phyloP scores from a whole-genome alignment of 83 land plant genomes.

The Picea mariana region DNA sequence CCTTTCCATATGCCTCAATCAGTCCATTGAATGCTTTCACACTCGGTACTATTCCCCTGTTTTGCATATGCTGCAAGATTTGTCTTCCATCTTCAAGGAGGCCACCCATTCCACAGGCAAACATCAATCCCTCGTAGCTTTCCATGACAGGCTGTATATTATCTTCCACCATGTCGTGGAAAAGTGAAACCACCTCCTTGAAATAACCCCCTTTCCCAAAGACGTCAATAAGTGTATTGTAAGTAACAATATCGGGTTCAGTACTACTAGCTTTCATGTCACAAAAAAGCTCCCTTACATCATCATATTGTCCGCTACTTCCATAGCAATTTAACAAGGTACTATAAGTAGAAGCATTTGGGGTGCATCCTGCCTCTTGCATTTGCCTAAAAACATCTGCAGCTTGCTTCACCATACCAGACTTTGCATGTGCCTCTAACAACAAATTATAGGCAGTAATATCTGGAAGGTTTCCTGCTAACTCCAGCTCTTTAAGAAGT shows the following conservation, averaged over 20 bases:
- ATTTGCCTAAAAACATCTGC: slow-evolving; percentile 84
- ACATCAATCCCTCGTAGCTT: slow-evolving; percentile 74
- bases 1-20: slow-evolving; percentile 85
- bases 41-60: slow-evolving; percentile 60
- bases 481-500: slow-evolving; percentile 85
- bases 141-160: slow-evolving; percentile 83
- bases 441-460: slow-evolving; percentile 77
- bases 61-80: slow-evolving; percentile 72
- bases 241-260: slow-evolving; percentile 84
- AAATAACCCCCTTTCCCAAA: slow-evolving; percentile 95
- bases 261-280: slow-evolving; percentile 93
- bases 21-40: slow-evolving; percentile 68
- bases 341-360: slow-evolving; percentile 84
- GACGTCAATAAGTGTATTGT: slow-evolving; percentile 82
- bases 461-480: slow-evolving; percentile 83
- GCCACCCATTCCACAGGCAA: slow-evolving; percentile 91
- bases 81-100: slow-evolving; percentile 74
- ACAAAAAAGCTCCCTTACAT: slow-evolving; percentile 77
- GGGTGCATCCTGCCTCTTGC: slow-evolving; percentile 85
- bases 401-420: slow-evolving; percentile 62
- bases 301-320: slow-evolving; percentile 78
- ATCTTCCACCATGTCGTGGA: slow-evolving; percentile 90
- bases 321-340: slow-evolving; percentile 86
- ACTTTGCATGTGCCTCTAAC: slow-evolving; percentile 71
- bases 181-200: slow-evolving; percentile 89